These are phyloP conservation scores for Neurospora sp. DNA, from an alignment of 2,329 filamentous ascomycete species.

Conservation along the genomic window DNA sequence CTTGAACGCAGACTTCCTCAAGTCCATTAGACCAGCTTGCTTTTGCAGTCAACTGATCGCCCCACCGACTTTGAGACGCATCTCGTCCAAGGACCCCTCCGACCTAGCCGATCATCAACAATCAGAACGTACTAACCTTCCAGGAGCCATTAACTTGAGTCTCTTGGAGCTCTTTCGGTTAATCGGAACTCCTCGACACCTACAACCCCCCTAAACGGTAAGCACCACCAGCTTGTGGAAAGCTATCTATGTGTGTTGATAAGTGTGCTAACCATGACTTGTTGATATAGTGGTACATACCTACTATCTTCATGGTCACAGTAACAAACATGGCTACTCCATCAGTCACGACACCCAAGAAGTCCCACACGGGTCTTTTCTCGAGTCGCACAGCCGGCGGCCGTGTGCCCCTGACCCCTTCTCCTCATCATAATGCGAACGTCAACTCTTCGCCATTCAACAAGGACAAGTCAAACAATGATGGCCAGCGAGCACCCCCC, in stretches of 20 bases:
- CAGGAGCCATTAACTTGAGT: constrained; percentile 51
- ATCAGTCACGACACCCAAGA: constrained; percentile 80
- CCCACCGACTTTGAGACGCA: constrained; percentile 34
- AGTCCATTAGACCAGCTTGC: constrained; percentile 39
- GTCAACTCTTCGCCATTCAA: constrained; percentile 67
- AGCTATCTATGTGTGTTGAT: background rate
- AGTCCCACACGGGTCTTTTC: constrained; percentile 91
- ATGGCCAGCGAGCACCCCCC: constrained; percentile 38
- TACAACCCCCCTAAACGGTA: background rate
- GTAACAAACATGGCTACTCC: constrained; percentile 63
- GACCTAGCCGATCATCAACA: constrained; percentile 37
- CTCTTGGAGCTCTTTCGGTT: constrained; percentile 47
- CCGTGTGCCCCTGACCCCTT: constrained; percentile 89
- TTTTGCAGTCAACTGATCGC: constrained; percentile 35
- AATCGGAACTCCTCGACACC: constrained; percentile 28
- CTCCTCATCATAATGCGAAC: constrained; percentile 58
- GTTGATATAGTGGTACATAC: background rate
- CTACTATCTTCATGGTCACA: constrained; percentile 21
- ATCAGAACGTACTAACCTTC: constrained; percentile 36
- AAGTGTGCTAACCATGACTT: background rate
- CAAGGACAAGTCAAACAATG: constrained; percentile 50
- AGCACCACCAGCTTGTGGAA: background rate
- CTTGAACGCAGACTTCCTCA: constrained; percentile 21
- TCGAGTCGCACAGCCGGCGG: constrained; percentile 87
- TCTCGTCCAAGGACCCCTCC: constrained; percentile 32